Percentiles rank a stretch among this genome's conserved stretches.
Evolutionary conservation across 2,329 filamentous ascomycete genomes (phyloP).

Genomic region (Pseudopyricularia cyperi): DNA sequence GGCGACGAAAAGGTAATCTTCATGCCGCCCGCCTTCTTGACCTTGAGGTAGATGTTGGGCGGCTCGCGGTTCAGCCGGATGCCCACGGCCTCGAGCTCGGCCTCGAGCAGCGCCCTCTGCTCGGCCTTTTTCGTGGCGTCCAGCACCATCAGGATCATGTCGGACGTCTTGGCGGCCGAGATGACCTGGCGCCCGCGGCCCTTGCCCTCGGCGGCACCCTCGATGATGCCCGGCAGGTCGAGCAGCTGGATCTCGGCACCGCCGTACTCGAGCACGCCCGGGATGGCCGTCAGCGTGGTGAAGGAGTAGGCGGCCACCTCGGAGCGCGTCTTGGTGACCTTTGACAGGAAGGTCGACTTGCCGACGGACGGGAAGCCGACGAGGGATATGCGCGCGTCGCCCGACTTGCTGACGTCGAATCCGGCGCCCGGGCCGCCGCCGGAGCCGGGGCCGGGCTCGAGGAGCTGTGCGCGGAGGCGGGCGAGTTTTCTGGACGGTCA

Average conservation of each 20-base stretch:
- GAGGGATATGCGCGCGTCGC: slow-evolving; percentile 89
- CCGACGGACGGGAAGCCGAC: slow-evolving; percentile 98
- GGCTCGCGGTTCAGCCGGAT: slow-evolving; percentile 86
- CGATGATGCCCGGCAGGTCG: slow-evolving; percentile 95
- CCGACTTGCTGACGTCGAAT: slow-evolving; percentile 91
- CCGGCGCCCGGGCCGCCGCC: slow-evolving; percentile 69
- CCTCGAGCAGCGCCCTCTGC: slow-evolving; percentile 78
- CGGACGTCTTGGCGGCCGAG: slow-evolving; percentile 94
- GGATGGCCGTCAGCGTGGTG: slow-evolving; percentile 94
- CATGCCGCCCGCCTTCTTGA: slow-evolving; percentile 93
- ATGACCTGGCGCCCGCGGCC: slow-evolving; percentile 93
- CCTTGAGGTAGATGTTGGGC: slow-evolving; percentile 95
- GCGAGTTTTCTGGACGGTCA: slow-evolving; percentile 66
- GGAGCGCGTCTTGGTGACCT: slow-evolving; percentile 95
- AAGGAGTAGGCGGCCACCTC: slow-evolving; percentile 95
- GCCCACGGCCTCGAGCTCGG: slow-evolving; percentile 86
- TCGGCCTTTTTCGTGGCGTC: slow-evolving; percentile 95
- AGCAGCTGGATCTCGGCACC: slow-evolving; percentile 97
- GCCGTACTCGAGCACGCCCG: slow-evolving; percentile 92
- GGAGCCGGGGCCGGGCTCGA: slow-evolving; percentile 74
- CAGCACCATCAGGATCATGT: slow-evolving; percentile 90
- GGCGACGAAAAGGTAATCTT: slow-evolving; percentile 92
- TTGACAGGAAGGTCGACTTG: slow-evolving; percentile 97
- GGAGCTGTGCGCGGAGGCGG: slow-evolving; percentile 80
- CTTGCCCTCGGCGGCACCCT: slow-evolving; percentile 91